Percentiles rank a stretch among this genome's conserved stretches.
Conservation (phyloP, 2,329 filamentous ascomycete genomes). For the Drechslerella dactyloides region DNA sequence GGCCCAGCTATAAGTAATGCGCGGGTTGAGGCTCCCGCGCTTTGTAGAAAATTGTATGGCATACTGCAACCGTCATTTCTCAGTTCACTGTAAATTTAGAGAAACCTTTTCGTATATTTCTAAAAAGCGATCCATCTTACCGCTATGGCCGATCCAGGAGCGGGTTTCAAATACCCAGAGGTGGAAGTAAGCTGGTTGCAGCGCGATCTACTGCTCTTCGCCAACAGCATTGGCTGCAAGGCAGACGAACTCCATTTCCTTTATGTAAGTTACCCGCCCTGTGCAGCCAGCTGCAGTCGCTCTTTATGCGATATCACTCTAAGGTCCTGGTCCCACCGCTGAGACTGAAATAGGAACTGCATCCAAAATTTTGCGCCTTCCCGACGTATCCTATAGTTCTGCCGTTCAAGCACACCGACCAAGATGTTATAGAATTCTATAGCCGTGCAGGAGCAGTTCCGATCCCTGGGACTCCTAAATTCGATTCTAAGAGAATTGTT, state of each 20-base stretch:
- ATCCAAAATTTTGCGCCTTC: constrained; percentile 85
- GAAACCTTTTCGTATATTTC: not conserved
- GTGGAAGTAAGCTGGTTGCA: constrained; percentile 82
- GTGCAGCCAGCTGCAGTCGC: too few relatives aligned
- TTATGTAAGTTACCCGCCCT: constrained; percentile 71
- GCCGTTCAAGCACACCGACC: constrained; percentile 77
- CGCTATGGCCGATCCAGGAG: constrained; percentile 27
- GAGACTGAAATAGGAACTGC: constrained; percentile 70
- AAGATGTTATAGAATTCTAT: constrained; percentile 86
- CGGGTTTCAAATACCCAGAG: constrained; percentile 76
- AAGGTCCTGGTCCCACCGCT: not conserved
- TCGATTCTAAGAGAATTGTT: constrained; percentile 75
- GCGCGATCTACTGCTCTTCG: constrained; percentile 87
- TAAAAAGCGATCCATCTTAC: not conserved
- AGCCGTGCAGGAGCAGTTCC: constrained; percentile 67
- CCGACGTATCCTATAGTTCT: constrained; percentile 86
- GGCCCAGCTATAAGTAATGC: too few relatives aligned
- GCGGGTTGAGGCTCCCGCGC: too few relatives aligned
- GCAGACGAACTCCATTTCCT: constrained; percentile 91
- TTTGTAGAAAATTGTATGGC: too few relatives aligned
- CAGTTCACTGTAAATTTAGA: not conserved
- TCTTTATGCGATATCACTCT: not conserved
- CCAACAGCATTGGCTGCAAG: constrained; percentile 83
- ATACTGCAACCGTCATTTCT: not conserved
- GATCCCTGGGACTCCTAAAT: constrained; percentile 77